Base-by-base conservation (phyloP, 176 grass and related monocot species). In the Leersia perrieri region DNA sequence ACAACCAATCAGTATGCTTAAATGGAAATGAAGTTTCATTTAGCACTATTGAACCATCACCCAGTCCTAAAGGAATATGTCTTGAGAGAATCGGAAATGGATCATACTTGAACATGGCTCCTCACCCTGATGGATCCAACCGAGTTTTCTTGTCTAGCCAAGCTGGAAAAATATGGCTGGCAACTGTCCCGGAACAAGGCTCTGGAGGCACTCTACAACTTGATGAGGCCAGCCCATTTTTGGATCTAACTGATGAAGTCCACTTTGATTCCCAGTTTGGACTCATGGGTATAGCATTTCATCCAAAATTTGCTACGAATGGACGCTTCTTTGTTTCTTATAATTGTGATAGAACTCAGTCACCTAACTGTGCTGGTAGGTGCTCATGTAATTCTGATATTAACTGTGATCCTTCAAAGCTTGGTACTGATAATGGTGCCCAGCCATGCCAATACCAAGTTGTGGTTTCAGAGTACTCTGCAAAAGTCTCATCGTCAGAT, bases 271-370 rank as follows among this genome's bases (percentile, higher is more conserved):
- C 88, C 25, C n/a, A 86, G 70, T 89, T 94, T 80, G 95, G 95
- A 26, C 82, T 98, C 66, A 91, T 98, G 92, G 90, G 95, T 12
- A 74, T 98, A 42, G 90, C 92, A 47, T 98, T 94, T 74, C 95
- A 98, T 82, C 92, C 90, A 20, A 90, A 94, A 70, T 98, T 92
- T 5, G 72, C 81, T 26, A 86, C 72, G 18, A 98, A 98, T 69
- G 95, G 95, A 14, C 90, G 92, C 26, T 87, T 98, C 79, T 94
- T 98, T 71, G 95, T 98, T 64, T 94, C 90, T 15, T 98, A 98
- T 33, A 94, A 93, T 5, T 98, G 95, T 75, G 95, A 98, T 70
- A 94, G 88, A 72, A 78, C 76, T 29, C 29, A 73, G 34, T 87
- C 86, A 30, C 67, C 80, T 78, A 91, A 63, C 70, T 90, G 11